phyloP scores from a whole-genome alignment of 1,284 basidiomycete species.

The Vanrija sp. region DNA sequence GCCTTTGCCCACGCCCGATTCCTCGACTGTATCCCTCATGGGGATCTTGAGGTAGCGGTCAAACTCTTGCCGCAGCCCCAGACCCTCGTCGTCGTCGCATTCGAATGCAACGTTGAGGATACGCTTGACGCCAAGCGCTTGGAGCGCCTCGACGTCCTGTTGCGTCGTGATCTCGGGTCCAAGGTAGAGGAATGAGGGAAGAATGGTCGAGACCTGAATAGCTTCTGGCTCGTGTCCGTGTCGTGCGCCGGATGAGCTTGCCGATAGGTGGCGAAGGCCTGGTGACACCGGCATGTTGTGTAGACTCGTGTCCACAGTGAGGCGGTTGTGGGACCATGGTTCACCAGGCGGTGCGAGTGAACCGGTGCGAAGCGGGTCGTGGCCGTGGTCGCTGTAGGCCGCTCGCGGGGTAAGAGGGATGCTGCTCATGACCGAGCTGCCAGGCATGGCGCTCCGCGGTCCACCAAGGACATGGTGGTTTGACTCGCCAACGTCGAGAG shows the following conservation, averaged over 20 bases:
- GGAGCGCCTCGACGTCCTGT: constrained; percentile 70
- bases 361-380: background rate
- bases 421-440: background rate
- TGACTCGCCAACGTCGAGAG: constrained; percentile 13
- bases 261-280: too few relatives aligned
- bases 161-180: constrained; percentile 77
- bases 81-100: constrained; percentile 75
- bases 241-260: too few relatives aligned
- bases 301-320: too few relatives aligned
- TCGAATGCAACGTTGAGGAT: constrained; percentile 90
- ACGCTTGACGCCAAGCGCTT: constrained; percentile 71
- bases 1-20: constrained; percentile 77
- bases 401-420: too few relatives aligned
- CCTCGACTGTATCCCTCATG: constrained; percentile 92
- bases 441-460: constrained; percentile 5
- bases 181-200: constrained; percentile 84
- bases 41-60: constrained; percentile 80
- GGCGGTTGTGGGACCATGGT: constrained; percentile 1
- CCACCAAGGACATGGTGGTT: constrained; percentile 4
- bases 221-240: too few relatives aligned
- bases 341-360: constrained; percentile 1
- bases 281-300: too few relatives aligned
- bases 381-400: too few relatives aligned
- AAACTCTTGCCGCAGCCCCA: constrained; percentile 64
- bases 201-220: constrained; percentile 73